These are phyloP conservation scores for Mixia osmundae DNA, from an alignment of 1,284 basidiomycete genomes.

Conservation along the genomic window DNA sequence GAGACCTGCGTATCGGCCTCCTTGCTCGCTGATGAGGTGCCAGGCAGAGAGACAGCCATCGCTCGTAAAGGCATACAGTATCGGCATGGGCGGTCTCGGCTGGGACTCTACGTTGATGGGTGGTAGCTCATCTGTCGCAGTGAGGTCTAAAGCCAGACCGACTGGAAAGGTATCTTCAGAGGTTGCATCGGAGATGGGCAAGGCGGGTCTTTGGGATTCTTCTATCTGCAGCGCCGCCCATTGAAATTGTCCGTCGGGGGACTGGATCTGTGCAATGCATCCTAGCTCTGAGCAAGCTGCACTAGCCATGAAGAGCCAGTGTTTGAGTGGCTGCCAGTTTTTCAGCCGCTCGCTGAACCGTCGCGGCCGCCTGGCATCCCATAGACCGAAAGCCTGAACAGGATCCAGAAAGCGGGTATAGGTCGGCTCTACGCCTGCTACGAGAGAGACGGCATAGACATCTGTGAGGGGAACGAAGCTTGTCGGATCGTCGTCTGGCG, in stretches of 20 bases:
- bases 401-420: conserved; percentile 25
- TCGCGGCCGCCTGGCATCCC: conserved; percentile 18
- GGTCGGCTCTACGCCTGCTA: no score
- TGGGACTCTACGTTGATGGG: conserved; percentile 25
- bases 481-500: conserved; percentile 22
- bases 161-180: conserved; percentile 27
- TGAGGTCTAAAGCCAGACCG: conserved; percentile 29
- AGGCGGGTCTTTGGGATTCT: conserved; percentile 27
- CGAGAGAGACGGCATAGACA: neutral
- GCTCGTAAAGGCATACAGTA: conserved; percentile 27
- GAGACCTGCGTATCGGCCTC: conserved; percentile 25
- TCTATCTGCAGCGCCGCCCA: conserved; percentile 29
- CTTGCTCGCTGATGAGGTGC: conserved; percentile 24
- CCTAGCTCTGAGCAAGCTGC: conserved; percentile 20
- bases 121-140: conserved; percentile 25
- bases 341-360: conserved; percentile 23
- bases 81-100: conserved; percentile 26
- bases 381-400: conserved; percentile 22
- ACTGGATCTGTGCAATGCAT: conserved; percentile 20
- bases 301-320: conserved; percentile 27
- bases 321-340: conserved; percentile 24
- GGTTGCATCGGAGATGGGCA: conserved; percentile 25
- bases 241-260: conserved; percentile 11
- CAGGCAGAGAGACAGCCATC: conserved; percentile 29
- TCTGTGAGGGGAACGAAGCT: conserved; percentile 20